Conservation (phyloP, 139 green algal species). For the Closterium sp. region DNA sequence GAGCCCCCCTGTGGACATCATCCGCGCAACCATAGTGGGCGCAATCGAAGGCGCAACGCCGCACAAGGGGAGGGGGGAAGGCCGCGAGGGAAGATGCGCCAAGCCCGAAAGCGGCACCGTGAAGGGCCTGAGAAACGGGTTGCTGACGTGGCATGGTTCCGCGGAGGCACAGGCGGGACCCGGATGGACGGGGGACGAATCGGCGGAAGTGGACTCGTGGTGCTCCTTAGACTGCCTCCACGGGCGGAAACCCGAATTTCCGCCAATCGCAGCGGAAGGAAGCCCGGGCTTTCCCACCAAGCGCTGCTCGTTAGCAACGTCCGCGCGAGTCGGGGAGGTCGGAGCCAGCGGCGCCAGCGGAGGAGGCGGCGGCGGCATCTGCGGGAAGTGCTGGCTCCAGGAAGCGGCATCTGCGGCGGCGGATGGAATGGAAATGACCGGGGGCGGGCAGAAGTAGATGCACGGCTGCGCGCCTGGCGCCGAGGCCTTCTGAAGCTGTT, state of each 20-base stretch:
- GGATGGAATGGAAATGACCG: neutral
- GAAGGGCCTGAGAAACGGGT: neutral
- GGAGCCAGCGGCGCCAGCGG: neutral
- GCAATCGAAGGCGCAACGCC: neutral
- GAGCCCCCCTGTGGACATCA: neutral
- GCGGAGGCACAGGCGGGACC: neutral
- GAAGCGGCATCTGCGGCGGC: neutral
- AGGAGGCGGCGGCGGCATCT: neutral
- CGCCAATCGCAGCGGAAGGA: neutral
- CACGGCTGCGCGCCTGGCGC: neutral
- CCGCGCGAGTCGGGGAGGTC: neutral
- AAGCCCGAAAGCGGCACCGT: neutral
- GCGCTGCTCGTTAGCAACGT: neutral
- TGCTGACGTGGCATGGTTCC: neutral
- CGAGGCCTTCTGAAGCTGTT: neutral
- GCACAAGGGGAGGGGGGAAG: neutral
- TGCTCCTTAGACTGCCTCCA: neutral
- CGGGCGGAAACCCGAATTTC: neutral
- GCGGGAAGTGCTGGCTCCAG: neutral
- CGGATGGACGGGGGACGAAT: neutral
- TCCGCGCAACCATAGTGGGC: neutral
- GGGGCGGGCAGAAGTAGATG: neutral
- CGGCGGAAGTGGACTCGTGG: neutral
- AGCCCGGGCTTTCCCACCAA: neutral
- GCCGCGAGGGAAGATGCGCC: neutral